Evolutionary conservation across 2,329 filamentous ascomycete species (phyloP).

Genomic region (Aspergillus sp.): DNA sequence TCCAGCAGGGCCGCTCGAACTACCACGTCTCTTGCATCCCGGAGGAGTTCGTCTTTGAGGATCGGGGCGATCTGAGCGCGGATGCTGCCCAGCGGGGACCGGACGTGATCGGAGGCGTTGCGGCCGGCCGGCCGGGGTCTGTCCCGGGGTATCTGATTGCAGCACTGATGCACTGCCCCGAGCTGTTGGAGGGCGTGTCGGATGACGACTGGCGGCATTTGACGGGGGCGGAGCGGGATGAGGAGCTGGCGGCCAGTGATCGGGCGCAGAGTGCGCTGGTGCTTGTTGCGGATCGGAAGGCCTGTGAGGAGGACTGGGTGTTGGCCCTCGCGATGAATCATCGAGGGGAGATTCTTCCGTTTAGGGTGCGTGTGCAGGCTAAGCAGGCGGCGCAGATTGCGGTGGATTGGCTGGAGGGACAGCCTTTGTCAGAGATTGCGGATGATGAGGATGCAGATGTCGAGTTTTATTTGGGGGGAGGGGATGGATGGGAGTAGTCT

Average conservation of each 20-base stretch:
- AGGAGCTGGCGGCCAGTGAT: neutral
- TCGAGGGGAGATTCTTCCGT: neutral
- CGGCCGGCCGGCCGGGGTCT: neutral
- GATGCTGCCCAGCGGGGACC: neutral
- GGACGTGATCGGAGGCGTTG: neutral
- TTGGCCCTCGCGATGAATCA: neutral
- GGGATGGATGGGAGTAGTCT: neutral
- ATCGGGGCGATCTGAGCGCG: neutral
- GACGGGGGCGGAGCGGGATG: neutral
- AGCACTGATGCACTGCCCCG: neutral
- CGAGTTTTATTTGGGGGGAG: neutral
- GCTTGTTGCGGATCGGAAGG: neutral
- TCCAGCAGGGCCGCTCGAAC: neutral
- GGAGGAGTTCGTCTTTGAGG: neutral
- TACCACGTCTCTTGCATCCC: neutral
- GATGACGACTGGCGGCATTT: neutral
- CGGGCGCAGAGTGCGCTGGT: neutral
- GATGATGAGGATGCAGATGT: neutral
- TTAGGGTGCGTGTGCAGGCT: neutral
- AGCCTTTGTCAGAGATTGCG: neutral
- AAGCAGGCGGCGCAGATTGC: neutral
- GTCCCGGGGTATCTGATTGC: neutral
- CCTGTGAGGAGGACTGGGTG: neutral
- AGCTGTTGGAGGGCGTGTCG: neutral
- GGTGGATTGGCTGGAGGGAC: neutral